Evolutionary conservation across 176 grass and related monocot species (phyloP).

Genomic region (Oryza rufipogon): DNA sequence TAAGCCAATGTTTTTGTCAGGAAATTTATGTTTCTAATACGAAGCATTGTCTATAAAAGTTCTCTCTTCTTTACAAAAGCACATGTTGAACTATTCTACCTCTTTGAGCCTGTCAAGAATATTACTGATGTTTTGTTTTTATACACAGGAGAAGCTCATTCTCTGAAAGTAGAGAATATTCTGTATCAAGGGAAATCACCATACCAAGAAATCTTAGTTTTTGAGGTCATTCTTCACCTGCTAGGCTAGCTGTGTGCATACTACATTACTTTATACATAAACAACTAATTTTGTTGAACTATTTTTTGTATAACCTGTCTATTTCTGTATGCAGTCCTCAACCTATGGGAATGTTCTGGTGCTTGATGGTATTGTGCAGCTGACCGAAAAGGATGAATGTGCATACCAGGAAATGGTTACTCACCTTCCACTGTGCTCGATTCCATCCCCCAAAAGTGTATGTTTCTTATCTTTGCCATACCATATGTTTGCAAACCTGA

Average conservation of each 20-base stretch:
- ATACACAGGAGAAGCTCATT: conserved; percentile 84
- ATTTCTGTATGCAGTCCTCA: conserved; percentile 60
- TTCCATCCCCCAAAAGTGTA: conserved; percentile 93
- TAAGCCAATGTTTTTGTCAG: background rate
- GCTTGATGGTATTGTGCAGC: conserved; percentile 95
- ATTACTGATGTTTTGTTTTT: conserved; percentile 34
- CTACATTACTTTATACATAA: background rate
- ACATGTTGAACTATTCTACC: conserved; percentile 3
- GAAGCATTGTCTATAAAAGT: background rate
- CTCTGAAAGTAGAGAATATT: conserved; percentile 89
- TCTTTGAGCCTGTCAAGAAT: background rate
- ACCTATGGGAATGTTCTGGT: conserved; percentile 94
- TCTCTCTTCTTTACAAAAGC: background rate
- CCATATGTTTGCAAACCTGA: conserved; percentile 8
- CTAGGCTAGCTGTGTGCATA: background rate
- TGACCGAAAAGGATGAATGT: conserved; percentile 99
- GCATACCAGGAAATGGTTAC: conserved; percentile 99
- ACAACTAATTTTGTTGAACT: background rate
- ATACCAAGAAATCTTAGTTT: conserved; percentile 89
- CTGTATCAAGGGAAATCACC: conserved; percentile 77
- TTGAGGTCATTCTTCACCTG: conserved; percentile 65
- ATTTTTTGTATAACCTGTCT: background rate
- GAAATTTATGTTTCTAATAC: background rate
- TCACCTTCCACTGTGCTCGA: conserved; percentile 92
- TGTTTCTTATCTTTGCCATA: conserved; percentile 9